Conservation (phyloP, 2,329 filamentous ascomycete species). For the Albifimbria verrucaria region DNA sequence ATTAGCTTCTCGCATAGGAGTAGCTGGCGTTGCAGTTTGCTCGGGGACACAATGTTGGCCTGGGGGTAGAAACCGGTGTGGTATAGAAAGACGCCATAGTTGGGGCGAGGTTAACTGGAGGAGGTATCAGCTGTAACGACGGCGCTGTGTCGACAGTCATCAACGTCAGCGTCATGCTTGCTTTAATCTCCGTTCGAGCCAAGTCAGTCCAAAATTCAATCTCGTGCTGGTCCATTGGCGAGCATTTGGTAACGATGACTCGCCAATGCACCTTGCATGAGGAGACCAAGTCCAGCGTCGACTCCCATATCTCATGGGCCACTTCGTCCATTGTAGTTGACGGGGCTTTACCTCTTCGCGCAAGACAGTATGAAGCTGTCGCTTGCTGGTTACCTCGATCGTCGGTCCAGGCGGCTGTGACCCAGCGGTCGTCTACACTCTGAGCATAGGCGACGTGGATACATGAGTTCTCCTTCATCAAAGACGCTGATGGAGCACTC, state of each 20-base stretch:
- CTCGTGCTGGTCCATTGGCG: slow-evolving; percentile 65
- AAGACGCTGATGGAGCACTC: slow-evolving; percentile 64
- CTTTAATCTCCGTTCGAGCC: slow-evolving; percentile 48
- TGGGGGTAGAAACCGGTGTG: slow-evolving; percentile 68
- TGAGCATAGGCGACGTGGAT: slow-evolving; percentile 78
- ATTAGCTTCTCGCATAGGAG: slow-evolving; percentile 38
- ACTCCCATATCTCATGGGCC: slow-evolving; percentile 74
- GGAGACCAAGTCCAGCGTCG: slow-evolving; percentile 70
- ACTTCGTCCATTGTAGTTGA: slow-evolving; percentile 58
- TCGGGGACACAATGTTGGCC: slow-evolving; percentile 59
- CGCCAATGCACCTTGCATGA: slow-evolving; percentile 72
- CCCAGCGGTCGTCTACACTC: slow-evolving; percentile 73
- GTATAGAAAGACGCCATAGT: slow-evolving; percentile 46
- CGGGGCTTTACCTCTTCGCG: slow-evolving; percentile 51
- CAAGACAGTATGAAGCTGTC: slow-evolving; percentile 69
- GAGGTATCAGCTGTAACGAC: slow-evolving; percentile 59
- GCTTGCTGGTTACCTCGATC: slow-evolving; percentile 71
- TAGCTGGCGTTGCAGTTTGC: slow-evolving; percentile 48
- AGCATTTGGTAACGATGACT: slow-evolving; percentile 69
- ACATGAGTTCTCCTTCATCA: slow-evolving; percentile 75
- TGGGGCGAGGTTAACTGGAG: slow-evolving; percentile 45
- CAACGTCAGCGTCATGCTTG: slow-evolving; percentile 53
- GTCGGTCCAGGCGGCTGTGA: slow-evolving; percentile 79
- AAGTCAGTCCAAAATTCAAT: slow-evolving; percentile 56
- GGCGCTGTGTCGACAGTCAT: slow-evolving; percentile 64